Evolutionary conservation across 2,329 filamentous ascomycete genomes (phyloP), one percentile per base, ranked within the genome.

Genomic region (Trichoderma simmonsii): DNA sequence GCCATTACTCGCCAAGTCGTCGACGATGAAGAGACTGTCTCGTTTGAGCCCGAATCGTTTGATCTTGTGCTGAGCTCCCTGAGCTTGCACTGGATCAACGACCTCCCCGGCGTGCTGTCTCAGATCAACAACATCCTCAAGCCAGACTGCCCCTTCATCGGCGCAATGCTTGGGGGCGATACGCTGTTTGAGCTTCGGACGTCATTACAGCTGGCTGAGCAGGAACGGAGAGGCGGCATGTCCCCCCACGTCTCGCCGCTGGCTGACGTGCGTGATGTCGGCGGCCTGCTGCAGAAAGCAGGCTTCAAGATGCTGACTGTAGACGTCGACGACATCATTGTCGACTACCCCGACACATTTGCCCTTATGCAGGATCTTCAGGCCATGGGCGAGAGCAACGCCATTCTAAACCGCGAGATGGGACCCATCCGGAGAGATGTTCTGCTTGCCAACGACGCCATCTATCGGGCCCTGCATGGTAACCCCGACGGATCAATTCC

Each of bases 241-340:
- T 93, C 92, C 7, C 95, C 94, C 2, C 94, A 95, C 78, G 92
- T 97, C 28, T 97, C 94, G 4, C 96, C 96, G 3, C 82, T 99
- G 24, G 96, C 95, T 0, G 95, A 99, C 81, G 94, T 98, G 11
- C 88, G 93, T 21, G 97, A 99, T 79, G 89, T 98, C 1, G 96
- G 96, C 2, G 95, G 94, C 2, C 83, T 99, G 69, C 83, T 99
- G 74, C 92, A 93, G 76, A 91, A 91, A 74, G 93, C 95, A 0
- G 94, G 95, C 21, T 99, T 98, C 85, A 97, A 95, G 81, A 92
- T 99, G 85, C 86, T 98, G 77, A 99, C 97, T 0, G 94, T 99
- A 1, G 96, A 99, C 78, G 91, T 99, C 15, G 97, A 99, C 82
- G 96, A 99, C 82, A 97, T 99, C 65, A 90, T 98, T 32, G 94